phyloP scores from a whole-genome alignment of 495 filamentous ascomycete species.

The Neurospora sp. region DNA sequence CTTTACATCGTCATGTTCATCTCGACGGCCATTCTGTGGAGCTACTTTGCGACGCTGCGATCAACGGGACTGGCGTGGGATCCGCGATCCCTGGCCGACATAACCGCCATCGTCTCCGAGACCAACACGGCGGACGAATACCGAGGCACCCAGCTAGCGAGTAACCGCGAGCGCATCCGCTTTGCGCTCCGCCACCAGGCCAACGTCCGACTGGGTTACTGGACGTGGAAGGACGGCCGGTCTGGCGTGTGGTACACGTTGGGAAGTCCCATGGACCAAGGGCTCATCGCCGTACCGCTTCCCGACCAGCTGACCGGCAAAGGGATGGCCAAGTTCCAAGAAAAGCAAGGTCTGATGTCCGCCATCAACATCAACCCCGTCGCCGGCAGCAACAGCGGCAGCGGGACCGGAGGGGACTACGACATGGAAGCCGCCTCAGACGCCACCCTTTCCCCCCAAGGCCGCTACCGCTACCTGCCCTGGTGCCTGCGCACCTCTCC shows the following conservation, averaged over 20 bases:
- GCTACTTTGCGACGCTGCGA: constrained; percentile 37
- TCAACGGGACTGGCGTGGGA: constrained; percentile 78
- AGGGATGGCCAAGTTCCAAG: constrained; percentile 32
- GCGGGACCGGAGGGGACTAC: constrained; percentile 1
- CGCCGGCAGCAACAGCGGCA: constrained; percentile 27
- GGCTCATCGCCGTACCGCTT: constrained; percentile 10
- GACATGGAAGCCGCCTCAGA: constrained; percentile 20
- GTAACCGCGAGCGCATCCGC: constrained; percentile 42
- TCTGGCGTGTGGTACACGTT: constrained; percentile 34
- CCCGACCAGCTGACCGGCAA: constrained; percentile 18
- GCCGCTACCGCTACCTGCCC: constrained; percentile 60
- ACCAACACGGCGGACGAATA: constrained; percentile 69
- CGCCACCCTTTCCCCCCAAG: constrained; percentile 31
- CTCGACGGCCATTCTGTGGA: constrained; percentile 43
- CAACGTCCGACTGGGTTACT: constrained; percentile 69
- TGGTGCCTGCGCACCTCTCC: constrained; percentile 62
- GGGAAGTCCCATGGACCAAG: constrained; percentile 27
- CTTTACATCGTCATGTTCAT: constrained; percentile 58
- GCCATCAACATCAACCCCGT: neutral
- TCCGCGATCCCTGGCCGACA: constrained; percentile 66
- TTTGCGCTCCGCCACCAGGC: constrained; percentile 38
- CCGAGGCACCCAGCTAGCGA: constrained; percentile 41
- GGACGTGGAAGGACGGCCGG: constrained; percentile 49
- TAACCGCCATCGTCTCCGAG: constrained; percentile 62
- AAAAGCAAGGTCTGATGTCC: constrained; percentile 3